phyloP scores from a whole-genome alignment of 2,329 filamentous ascomycete genomes.

The Fusarium sp. region DNA sequence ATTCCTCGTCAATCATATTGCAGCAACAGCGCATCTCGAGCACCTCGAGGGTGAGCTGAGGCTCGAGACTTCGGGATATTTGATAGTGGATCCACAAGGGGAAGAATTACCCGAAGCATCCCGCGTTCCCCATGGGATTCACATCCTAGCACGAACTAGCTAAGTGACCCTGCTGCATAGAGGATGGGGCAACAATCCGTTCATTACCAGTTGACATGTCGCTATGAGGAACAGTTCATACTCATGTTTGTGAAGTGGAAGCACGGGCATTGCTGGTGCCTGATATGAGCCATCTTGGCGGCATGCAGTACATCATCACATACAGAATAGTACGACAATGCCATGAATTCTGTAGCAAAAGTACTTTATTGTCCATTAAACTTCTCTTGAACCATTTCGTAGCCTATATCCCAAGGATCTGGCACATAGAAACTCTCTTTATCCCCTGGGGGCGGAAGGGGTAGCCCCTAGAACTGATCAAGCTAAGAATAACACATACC shows the following conservation, averaged over 20 bases:
- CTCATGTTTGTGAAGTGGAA: rapidly evolving
- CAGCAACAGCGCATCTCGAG: too few species aligned
- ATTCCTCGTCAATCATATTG: too few species aligned
- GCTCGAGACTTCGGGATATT: too few species aligned
- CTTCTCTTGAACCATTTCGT: rapidly evolving
- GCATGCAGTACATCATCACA: rapidly evolving
- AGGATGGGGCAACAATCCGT: background rate
- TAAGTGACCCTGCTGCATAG: background rate
- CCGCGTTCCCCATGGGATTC: background rate
- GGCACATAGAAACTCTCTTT: too few species aligned
- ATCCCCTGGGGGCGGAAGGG: background rate
- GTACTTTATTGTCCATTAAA: too few species aligned
- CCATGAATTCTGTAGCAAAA: too few species aligned
- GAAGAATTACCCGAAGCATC: too few species aligned
- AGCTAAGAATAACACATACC: background rate
- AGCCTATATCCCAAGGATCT: too few species aligned
- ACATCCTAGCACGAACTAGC: background rate
- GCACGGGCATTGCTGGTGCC: rapidly evolving
- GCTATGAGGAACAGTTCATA: rapidly evolving
- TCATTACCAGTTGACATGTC: background rate
- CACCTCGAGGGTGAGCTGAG: too few species aligned
- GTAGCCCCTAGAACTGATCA: rapidly evolving
- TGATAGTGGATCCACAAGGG: rapidly evolving
- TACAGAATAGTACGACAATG: background rate
- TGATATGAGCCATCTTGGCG: rapidly evolving